These are phyloP conservation scores for Selenicereus undatus DNA, from an alignment of 148 eudicot genomes.

Conservation along the genomic window DNA sequence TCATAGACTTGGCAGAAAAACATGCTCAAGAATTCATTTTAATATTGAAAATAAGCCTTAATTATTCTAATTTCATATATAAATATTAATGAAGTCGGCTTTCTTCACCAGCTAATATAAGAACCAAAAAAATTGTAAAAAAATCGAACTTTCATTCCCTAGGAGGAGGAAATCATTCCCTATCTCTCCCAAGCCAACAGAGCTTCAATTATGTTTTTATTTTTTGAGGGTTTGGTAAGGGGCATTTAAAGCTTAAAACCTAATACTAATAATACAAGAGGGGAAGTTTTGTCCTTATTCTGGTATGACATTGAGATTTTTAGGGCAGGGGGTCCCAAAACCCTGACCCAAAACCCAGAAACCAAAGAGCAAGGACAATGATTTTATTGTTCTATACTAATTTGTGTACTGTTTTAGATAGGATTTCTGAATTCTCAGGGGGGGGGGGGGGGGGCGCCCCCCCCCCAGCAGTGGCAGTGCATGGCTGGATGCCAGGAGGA, in stretches of 20 bases:
- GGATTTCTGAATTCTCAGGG: neutral
- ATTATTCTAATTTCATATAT: neutral
- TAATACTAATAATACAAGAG: neutral
- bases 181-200: neutral
- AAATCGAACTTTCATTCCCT: neutral
- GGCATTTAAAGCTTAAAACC: slow-evolving; percentile 3
- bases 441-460: neutral
- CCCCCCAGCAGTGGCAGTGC: too few relatives aligned
- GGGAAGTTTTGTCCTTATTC: slow-evolving; percentile 21
- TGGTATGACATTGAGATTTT: slow-evolving; percentile 10
- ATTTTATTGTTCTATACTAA: neutral
- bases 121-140: neutral
- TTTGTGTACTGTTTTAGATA: slow-evolving; percentile 2
- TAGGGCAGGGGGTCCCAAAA: slow-evolving; percentile 9
- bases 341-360: slow-evolving; percentile 7
- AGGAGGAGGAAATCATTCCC: neutral
- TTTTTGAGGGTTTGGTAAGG: neutral
- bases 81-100: neutral
- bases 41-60: neutral
- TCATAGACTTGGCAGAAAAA: neutral
- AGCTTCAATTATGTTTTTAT: neutral
- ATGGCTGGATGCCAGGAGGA: slow-evolving; percentile 13
- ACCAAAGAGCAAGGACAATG: neutral
- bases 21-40: neutral
- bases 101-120: neutral